Percentiles rank a stretch among this genome's conserved stretches.
Conservation (phyloP, 2,329 filamentous ascomycete species). For the Penicillium sp. region DNA sequence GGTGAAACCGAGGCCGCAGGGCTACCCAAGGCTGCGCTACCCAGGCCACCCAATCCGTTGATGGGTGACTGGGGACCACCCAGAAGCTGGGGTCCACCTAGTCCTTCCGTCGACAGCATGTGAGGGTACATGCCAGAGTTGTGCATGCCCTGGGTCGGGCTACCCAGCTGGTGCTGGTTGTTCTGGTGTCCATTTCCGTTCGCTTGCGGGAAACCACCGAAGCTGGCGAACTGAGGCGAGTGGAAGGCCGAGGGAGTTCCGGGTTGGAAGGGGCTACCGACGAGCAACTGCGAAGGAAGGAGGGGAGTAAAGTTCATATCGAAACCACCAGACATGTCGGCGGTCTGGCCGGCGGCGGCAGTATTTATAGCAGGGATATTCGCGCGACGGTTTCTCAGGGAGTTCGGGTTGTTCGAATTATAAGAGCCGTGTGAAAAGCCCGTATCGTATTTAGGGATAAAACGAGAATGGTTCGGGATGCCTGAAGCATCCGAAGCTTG, state of each 20-base stretch:
- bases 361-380: conserved; percentile 96
- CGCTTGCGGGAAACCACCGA: conserved; percentile 70
- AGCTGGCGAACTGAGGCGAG: conserved; percentile 86
- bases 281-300: conserved; percentile 87
- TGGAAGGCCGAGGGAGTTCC: conserved; percentile 87
- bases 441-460: conserved; percentile 66
- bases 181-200: conserved; percentile 53
- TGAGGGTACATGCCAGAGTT: conserved; percentile 76
- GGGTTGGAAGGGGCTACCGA: conserved; percentile 95
- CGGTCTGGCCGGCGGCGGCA: conserved; percentile 57
- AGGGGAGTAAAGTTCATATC: conserved; percentile 99
- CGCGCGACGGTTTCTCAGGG: conserved; percentile 69
- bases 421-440: conserved; percentile 93
- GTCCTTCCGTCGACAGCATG: conserved; percentile 80
- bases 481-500: conserved; percentile 72
- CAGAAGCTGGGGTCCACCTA: conserved; percentile 75
- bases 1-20: conserved; percentile 73
- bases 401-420: conserved; percentile 68
- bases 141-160: conserved; percentile 70
- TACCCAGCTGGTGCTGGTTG: conserved; percentile 62
- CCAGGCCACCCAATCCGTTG: conserved; percentile 65
- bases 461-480: conserved; percentile 59
- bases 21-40: conserved; percentile 57
- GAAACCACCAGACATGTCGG: conserved; percentile 80
- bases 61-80: conserved; percentile 84